These are phyloP conservation scores for Paxillus rubicundulus DNA, from an alignment of 768 basidiomycete genomes.

Conservation along the genomic window DNA sequence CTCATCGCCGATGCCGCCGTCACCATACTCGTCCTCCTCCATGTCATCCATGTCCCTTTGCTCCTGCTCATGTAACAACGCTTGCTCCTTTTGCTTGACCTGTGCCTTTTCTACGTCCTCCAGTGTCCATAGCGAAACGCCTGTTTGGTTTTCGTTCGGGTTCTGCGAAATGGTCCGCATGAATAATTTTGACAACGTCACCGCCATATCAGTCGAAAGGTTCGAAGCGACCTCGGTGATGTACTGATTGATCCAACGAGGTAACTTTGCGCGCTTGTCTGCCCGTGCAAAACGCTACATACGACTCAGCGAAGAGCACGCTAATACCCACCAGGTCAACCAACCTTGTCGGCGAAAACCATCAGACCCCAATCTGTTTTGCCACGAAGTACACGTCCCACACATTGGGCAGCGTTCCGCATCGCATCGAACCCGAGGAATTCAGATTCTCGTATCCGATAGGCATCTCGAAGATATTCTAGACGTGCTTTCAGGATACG, in stretches of 20 bases:
- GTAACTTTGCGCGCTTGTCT: conserved; percentile 93
- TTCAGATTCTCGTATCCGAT: conserved; percentile 97
- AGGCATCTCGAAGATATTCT: conserved; percentile 97
- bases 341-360: conserved; percentile 98
- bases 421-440: conserved; percentile 99
- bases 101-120: conserved; percentile 89
- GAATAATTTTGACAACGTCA: conserved; percentile 92
- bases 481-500: conserved; percentile 95
- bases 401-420: conserved; percentile 98
- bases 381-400: conserved; percentile 94
- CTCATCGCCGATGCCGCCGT: conserved; percentile 65
- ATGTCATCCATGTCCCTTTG: conserved; percentile 22
- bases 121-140: conserved; percentile 91
- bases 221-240: conserved; percentile 99
- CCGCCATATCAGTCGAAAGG: conserved; percentile 96
- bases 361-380: conserved; percentile 99
- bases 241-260: conserved; percentile 98
- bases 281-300: conserved; percentile 86
- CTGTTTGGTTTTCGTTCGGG: conserved; percentile 93
- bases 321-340: conserved; percentile 4
- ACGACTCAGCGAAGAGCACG: background rate
- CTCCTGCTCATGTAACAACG: conserved; percentile 44
- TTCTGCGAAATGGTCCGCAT: conserved; percentile 99
- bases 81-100: conserved; percentile 70
- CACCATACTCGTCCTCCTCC: conserved; percentile 59